phyloP scores from a whole-genome alignment of 2,329 filamentous ascomycete genomes.

The Sarocladiaceae sp. region DNA sequence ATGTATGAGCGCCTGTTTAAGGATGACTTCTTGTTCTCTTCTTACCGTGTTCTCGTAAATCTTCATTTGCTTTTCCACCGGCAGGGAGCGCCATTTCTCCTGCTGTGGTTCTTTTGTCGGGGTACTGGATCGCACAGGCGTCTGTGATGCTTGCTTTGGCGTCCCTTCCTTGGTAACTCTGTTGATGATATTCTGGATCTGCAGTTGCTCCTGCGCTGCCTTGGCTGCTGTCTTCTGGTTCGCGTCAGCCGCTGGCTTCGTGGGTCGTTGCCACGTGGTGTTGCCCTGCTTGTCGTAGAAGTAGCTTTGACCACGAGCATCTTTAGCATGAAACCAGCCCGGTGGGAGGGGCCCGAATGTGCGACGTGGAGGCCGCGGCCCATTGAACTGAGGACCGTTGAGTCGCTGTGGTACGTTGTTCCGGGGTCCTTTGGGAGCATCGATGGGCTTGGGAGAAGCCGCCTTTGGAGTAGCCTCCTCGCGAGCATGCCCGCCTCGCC shows the following conservation, averaged over 20 bases:
- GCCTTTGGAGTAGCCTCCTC: conserved; percentile 37
- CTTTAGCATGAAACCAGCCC: conserved; percentile 80
- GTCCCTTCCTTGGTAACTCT: conserved; percentile 65
- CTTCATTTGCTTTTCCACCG: conserved; percentile 86
- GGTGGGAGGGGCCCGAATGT: conserved; percentile 58
- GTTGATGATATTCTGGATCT: conserved; percentile 79
- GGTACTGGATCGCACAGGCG: conserved; percentile 52
- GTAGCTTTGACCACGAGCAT: conserved; percentile 66
- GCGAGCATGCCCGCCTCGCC: conserved; percentile 42
- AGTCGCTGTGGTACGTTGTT: conserved; percentile 53
- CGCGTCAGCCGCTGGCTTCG: conserved; percentile 58
- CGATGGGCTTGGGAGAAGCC: conserved; percentile 37
- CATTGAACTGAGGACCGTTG: conserved; percentile 36
- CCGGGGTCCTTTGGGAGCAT: conserved; percentile 52
- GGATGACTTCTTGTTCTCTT: conserved; percentile 13
- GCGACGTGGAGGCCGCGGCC: conserved; percentile 44
- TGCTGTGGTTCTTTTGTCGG: conserved; percentile 52
- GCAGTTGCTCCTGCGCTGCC: conserved; percentile 57
- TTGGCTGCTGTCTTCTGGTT: conserved; percentile 41
- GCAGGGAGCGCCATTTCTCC: conserved; percentile 64
- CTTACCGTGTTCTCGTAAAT: conserved; percentile 89
- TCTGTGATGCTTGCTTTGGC: conserved; percentile 52
- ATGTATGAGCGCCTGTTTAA: not conserved
- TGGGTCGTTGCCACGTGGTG: conserved; percentile 79
- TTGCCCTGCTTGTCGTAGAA: conserved; percentile 76